These are phyloP conservation scores for Lachancea sp. DNA, from an alignment of 805 yeast species.

Conservation along the genomic window DNA sequence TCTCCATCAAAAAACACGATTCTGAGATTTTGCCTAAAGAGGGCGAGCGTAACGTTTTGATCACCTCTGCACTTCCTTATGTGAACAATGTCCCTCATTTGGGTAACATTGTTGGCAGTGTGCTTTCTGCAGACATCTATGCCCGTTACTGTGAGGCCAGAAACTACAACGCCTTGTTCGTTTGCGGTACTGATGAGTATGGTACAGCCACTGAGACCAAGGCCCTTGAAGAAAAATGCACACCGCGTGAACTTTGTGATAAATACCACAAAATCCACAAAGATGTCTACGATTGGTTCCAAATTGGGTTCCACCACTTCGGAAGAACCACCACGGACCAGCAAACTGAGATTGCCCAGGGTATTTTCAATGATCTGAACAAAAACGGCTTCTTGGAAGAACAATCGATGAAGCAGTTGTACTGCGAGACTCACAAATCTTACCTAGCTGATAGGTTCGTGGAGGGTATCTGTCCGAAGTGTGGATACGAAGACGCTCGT, in stretches of 20 bases:
- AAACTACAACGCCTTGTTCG: conserved; percentile 75
- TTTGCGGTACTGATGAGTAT: conserved; percentile 98
- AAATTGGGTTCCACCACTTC: conserved; percentile 86
- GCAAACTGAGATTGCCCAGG: conserved; percentile 95
- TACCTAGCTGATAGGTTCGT: conserved; percentile 94
- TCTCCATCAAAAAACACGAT: conserved; percentile 21
- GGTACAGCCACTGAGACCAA: conserved; percentile 99
- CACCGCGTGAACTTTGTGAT: conserved; percentile 85
- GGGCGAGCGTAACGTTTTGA: conserved; percentile 71
- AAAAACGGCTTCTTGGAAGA: conserved; percentile 81
- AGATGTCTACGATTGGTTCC: conserved; percentile 94
- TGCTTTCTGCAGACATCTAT: conserved; percentile 87
- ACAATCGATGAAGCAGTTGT: conserved; percentile 81
- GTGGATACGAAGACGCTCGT: conserved; percentile 93
- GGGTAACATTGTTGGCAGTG: conserved; percentile 95
- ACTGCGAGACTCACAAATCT: conserved; percentile 84
- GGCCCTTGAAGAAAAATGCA: conserved; percentile 86
- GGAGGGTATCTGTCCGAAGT: conserved; percentile 95
- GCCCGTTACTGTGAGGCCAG: conserved; percentile 85
- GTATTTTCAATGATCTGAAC: conserved; percentile 70
- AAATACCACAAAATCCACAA: conserved; percentile 83
- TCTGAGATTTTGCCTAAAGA: conserved; percentile 56
- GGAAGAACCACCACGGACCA: conserved; percentile 92
- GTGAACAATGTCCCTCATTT: conserved; percentile 98
- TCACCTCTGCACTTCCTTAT: conserved; percentile 95